A percentile compares a stretch with the other conserved stretches of the same genome.
phyloP scores from a whole-genome alignment of 495 filamentous ascomycete genomes.

The Penicillium angulare region DNA sequence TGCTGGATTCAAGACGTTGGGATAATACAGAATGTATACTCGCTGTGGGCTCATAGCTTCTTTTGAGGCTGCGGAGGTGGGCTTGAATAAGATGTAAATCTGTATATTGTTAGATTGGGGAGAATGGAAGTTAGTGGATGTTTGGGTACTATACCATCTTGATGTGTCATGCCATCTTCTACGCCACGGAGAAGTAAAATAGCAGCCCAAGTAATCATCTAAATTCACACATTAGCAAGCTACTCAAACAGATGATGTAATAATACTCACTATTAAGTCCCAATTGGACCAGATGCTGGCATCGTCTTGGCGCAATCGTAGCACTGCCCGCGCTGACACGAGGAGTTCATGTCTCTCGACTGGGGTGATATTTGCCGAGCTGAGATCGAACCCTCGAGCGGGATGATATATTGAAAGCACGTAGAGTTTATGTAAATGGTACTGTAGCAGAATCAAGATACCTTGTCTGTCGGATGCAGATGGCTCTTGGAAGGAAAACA shows the following conservation, averaged over 20 bases:
- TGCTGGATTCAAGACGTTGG: conserved; percentile 30
- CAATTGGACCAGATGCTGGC: conserved; percentile 44
- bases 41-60: conserved; percentile 26
- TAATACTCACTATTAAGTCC: conserved; percentile 33
- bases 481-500: conserved; percentile 15
- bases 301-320: conserved; percentile 37
- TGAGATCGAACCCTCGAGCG: conserved; percentile 43
- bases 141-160: conserved; percentile 25
- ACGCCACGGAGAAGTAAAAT: conserved; percentile 38
- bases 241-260: neutral
- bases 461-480: conserved; percentile 38
- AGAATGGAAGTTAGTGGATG: neutral
- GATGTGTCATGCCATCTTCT: conserved; percentile 39
- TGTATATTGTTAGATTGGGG: conserved; percentile 4
- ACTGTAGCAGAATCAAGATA: conserved; percentile 37
- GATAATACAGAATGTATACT: conserved; percentile 35
- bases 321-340: conserved; percentile 35
- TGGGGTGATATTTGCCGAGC: conserved; percentile 33
- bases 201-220: conserved; percentile 46
- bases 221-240: neutral
- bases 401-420: conserved; percentile 46
- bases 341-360: conserved; percentile 37
- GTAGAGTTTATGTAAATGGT: conserved; percentile 41
- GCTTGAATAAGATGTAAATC: conserved; percentile 36
- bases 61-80: conserved; percentile 32